Evolutionary conservation across 768 basidiomycete species (phyloP), one percentile per base, ranked within the genome.

Genomic region (Hygrophoropsis aurantiaca): DNA sequence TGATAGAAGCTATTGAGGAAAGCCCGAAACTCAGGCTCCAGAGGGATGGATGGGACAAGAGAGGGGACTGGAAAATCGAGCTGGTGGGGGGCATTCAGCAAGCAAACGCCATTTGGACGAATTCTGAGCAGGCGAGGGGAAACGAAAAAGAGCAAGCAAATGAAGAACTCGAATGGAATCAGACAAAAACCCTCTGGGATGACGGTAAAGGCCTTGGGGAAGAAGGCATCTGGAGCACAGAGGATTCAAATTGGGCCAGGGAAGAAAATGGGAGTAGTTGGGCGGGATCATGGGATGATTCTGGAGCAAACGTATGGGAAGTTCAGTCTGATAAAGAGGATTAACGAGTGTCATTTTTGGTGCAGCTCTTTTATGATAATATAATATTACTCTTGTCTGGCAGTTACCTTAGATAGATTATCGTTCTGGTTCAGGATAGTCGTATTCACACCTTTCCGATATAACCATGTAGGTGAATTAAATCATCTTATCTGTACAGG

Each of bases 11-110:
- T 51, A 51, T 50, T 3, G 64, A 64, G 46, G 48, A 47, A 44
- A 54, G 66, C 25, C 33, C 52, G 3, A 53, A 44, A 18, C 52
- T 74, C 35, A 45, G 53, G 15, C 25, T 68, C 20, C 51, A 38
- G 43, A 60, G 37, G 40, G 50, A 52, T 47, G 46, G 58, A 7
- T 42, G 44, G 36, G 52, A 52, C 42, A 58, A 18, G 9, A 46
- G 55, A 24, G 50, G 25, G 25, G 60, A 61, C 36, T 71, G 71
- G 72, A 51, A 38, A 24, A 56, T 73, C 21, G 51, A 49, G 24
- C 48, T 73, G 2, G 47, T 59, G 1, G 64, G 62, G 13, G 55
- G 39, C 8, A 26, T 58, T 1, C 56, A 45, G 37, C 44, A 46
- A 16, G 13, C 13, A 30, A 30, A 30, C 27, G 27, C 6, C 27